A percentile compares a stretch with the other conserved stretches of the same genome.
These are phyloP conservation scores for Candida peoriensis DNA, from an alignment of 805 yeast genomes.

Conservation along the genomic window DNA sequence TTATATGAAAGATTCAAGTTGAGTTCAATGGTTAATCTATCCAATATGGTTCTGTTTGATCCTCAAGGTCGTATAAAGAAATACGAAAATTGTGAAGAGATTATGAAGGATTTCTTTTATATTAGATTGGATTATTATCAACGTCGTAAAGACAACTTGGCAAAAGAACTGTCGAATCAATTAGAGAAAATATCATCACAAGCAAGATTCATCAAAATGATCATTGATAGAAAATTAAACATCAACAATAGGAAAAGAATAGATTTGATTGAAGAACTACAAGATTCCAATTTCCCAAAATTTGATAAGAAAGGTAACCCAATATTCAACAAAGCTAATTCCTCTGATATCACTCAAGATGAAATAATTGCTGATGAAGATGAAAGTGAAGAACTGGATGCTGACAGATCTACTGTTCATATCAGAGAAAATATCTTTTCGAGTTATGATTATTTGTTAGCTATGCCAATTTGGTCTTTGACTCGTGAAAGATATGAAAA, in stretches of 20 bases:
- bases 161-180: slow-evolving; percentile 64
- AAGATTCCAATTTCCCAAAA: slow-evolving; percentile 64
- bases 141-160: slow-evolving; percentile 78
- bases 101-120: slow-evolving; percentile 76
- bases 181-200: slow-evolving; percentile 73
- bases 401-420: slow-evolving; percentile 32
- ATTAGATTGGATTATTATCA: slow-evolving; percentile 88
- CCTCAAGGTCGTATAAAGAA: slow-evolving; percentile 80
- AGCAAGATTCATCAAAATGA: slow-evolving; percentile 87
- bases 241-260: slow-evolving; percentile 73
- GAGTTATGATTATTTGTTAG: slow-evolving; percentile 79
- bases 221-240: slow-evolving; percentile 65
- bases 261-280: slow-evolving; percentile 58
- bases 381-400: slow-evolving; percentile 36
- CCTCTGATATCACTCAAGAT: slow-evolving; percentile 27
- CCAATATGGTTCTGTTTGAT: slow-evolving; percentile 96
- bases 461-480: slow-evolving; percentile 91
- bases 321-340: slow-evolving; percentile 37
- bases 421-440: slow-evolving; percentile 49
- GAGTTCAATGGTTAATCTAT: slow-evolving; percentile 57
- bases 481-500: slow-evolving; percentile 86
- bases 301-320: slow-evolving; percentile 69
- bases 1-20: slow-evolving; percentile 81
- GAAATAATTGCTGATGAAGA: slow-evolving; percentile 36
- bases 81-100: slow-evolving; percentile 71